Base-by-base conservation (phyloP, 148 eudicot species). In the Pouteria glomerata region DNA sequence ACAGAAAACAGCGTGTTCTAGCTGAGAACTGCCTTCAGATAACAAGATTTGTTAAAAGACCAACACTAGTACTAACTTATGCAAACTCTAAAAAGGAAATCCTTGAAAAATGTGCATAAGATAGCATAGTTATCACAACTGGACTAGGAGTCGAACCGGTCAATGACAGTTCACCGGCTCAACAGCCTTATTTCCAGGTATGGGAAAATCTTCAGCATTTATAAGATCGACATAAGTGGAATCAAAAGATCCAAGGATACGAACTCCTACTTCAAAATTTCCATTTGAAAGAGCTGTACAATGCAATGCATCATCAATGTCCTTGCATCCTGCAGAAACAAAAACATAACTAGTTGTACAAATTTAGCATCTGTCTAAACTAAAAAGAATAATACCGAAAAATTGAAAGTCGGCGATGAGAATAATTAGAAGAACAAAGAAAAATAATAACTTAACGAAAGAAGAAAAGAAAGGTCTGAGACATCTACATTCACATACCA, bases 231-330 rank as follows among this genome's bases (percentile, higher is more conserved):
- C 10, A 64, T 16, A 19, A 39, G 50, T 15, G 30, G 60, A 39
- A 47, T 15, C 42, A 26, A 8, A 71, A 64, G 33, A 51, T 16
- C n/a, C 76, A 72, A 84, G 85, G 98, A 95, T 95, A 95, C 97
- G 99, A 79, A 95, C 99, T 86, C 99, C 99, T 63, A 95, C 96
- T 79, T 82, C 99, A 73, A 82, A 95, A 77, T 89, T 86, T 78
- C 97, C 99, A 84, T 74, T 86, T 68, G 97, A 86, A 80, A 91
- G 97, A 76, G 82, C 81, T 63, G 87, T 89, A 73, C 99, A 95
- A 63, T 95, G 92, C 57, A 95, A 80, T 51, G 99, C 99, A 84
- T 95, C 99, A 83, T 95, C 99, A 79, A 95, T 95, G 52, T 95
- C 99, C 81, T 80, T 91, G 88, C 99, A 95, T 57, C 99, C 99